Conservation (phyloP, 768 basidiomycete species). For the Symmetrospora coprosmae region DNA sequence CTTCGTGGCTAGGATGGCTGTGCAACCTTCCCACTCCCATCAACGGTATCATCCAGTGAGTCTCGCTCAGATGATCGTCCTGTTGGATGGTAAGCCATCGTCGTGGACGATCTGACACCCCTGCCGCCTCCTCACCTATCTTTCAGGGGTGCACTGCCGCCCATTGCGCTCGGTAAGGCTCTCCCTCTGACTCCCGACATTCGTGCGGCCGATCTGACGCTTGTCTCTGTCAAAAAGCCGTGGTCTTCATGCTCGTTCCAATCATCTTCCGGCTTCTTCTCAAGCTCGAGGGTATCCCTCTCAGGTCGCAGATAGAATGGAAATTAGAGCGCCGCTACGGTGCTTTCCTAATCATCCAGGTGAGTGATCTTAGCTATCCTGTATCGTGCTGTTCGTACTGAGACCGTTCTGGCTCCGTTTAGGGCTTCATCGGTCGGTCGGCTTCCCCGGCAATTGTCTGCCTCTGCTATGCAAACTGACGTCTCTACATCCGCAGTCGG, state of each 20-base stretch:
- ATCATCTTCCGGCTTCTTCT: constrained; percentile 43
- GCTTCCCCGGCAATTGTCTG: no score
- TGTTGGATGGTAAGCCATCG: no score
- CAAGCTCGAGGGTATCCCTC: constrained; percentile 92
- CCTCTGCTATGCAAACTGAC: no score
- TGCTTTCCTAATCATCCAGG: constrained; percentile 80
- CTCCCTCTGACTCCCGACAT: constrained; percentile 72
- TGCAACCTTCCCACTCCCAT: constrained; percentile 47
- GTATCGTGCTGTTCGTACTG: no score
- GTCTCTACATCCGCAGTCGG: no score
- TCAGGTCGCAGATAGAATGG: constrained; percentile 65
- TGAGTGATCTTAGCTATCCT: no score
- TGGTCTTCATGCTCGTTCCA: constrained; percentile 78
- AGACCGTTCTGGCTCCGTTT: no score
- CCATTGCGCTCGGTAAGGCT: constrained; percentile 74
- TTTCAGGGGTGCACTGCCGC: constrained; percentile 78
- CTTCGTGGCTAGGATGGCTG: constrained; percentile 68
- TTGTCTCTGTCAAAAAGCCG: constrained; percentile 44
- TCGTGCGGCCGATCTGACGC: constrained; percentile 51
- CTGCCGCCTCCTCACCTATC: no score
- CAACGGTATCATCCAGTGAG: constrained; percentile 60
- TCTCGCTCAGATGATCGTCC: no score
- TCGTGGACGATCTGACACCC: no score
- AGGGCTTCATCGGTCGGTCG: constrained; percentile 88
- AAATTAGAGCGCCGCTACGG: constrained; percentile 78